Evolutionary conservation across 179 eudicot genomes (phyloP), one percentile per base, ranked within the genome.

Genomic region (Silene noctiflora): DNA sequence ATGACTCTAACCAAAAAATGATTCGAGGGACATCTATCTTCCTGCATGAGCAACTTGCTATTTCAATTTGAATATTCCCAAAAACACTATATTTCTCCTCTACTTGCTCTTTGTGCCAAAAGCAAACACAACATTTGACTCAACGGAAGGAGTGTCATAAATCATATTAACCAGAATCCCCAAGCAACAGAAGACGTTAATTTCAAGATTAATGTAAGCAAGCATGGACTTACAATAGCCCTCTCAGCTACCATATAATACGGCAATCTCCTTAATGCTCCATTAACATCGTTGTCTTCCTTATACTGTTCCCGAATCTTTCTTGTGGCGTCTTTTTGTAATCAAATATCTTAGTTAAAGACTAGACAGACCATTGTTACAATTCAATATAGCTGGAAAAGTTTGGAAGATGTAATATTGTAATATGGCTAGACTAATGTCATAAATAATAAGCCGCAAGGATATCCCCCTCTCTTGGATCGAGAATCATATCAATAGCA

Each of bases 401-500:
- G 5, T 67, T 55, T 53, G 56, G 72, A 63, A 44, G 33, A 33
- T 51, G 21, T 11, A 70, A 73, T 39, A 68, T 14, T 51, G n/a
- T 10, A 70, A 76, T 39, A 68, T 19, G 67, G 29, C 20, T 76
- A 22, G 11, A 75, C 73, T 71, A 51, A 61, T 19, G 73, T 73
- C 12, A 48, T 63, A 62, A 17, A 75, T 10, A 71, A 65, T 46
- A 55, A 71, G 44, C n/a, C 22, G 56, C 72, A 91, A 92, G 97
- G 98, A 92, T 94, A 94, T 95, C 99, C 83, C 96, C 97, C 81
- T 95, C 93, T 84, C 96, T 88, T 71, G 99, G 99, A 84, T 95
- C 97, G 84, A 95, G 95, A 84, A 95, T 86, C 97, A 95, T 59
- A 82, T 77, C 81, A 51, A 93, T 87, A 27, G 93, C 97, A 58